These are phyloP conservation scores for Jatropha curcas DNA, from an alignment of 345 rosid genomes.

Conservation along the genomic window DNA sequence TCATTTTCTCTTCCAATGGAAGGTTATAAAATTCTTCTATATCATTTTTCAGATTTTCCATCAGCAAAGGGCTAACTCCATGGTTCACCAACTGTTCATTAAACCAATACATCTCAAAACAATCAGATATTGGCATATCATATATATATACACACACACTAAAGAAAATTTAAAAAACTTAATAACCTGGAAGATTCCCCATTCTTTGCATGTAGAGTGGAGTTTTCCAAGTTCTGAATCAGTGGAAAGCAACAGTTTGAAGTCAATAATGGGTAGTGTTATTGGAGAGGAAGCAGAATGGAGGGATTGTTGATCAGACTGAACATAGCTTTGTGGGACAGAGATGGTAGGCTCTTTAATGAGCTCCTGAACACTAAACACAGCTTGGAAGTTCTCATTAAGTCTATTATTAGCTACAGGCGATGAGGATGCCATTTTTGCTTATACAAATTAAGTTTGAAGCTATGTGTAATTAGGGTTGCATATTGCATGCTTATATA, in stretches of 20 bases:
- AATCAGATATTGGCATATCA: no score
- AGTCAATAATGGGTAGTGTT: conserved; percentile 30
- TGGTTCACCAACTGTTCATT: conserved; percentile 38
- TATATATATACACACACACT: no score
- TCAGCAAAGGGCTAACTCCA: conserved; percentile 25
- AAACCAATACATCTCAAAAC: no score
- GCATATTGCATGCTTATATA: conserved; percentile 9
- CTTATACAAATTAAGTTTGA: neutral
- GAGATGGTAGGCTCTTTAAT: conserved; percentile 23
- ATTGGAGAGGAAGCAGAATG: neutral
- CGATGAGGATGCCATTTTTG: conserved; percentile 18
- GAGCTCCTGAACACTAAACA: conserved; percentile 34
- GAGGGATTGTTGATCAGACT: conserved; percentile 5
- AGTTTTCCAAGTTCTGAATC: conserved; percentile 28
- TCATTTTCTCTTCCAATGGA: conserved; percentile 38
- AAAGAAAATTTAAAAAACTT: no score
- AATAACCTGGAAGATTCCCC: conserved; percentile 50
- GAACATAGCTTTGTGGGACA: conserved; percentile 25
- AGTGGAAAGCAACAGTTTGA: conserved; percentile 23
- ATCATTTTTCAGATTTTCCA: conserved; percentile 26
- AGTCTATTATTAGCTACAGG: neutral
- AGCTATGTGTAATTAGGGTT: no score
- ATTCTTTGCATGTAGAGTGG: conserved; percentile 34
- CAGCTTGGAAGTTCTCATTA: no score
- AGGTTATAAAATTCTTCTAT: conserved; percentile 31